Conservation (phyloP, 2,329 filamentous ascomycete species). For the Helotiales sp. region DNA sequence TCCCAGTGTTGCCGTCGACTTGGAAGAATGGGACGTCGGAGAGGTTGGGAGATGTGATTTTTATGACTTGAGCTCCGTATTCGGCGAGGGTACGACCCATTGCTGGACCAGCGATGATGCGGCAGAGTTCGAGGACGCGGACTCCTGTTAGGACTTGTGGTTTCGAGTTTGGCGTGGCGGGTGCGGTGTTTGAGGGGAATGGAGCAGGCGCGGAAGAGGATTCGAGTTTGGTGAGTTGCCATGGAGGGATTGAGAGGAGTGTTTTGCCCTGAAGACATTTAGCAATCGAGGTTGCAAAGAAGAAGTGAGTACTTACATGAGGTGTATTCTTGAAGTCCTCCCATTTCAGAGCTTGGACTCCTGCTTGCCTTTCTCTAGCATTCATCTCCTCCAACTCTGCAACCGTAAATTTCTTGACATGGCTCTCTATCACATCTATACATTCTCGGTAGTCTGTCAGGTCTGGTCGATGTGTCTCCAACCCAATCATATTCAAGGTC, state of each 20-base stretch:
- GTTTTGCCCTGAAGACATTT: conserved; percentile 37
- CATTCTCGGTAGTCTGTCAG: conserved; percentile 60
- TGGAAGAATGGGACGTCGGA: conserved; percentile 73
- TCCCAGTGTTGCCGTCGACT: conserved; percentile 71
- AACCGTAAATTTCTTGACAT: conserved; percentile 54
- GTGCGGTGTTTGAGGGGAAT: conserved; percentile 32
- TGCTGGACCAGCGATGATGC: conserved; percentile 74
- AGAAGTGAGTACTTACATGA: conserved; percentile 43
- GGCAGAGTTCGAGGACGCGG: conserved; percentile 73
- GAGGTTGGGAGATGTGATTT: conserved; percentile 67
- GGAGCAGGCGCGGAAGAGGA: conserved; percentile 42
- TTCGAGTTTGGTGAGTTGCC: conserved; percentile 51
- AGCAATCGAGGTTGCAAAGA: background rate
- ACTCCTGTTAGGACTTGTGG: conserved; percentile 52
- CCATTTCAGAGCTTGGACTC: conserved; percentile 58
- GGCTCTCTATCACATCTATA: conserved; percentile 58
- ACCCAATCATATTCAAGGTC: conserved; percentile 68
- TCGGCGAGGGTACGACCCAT: conserved; percentile 72
- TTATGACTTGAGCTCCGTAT: conserved; percentile 73
- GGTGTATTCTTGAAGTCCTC: conserved; percentile 58
- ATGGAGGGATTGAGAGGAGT: conserved; percentile 43
- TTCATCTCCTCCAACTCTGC: conserved; percentile 61
- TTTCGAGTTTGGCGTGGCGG: conserved; percentile 10
- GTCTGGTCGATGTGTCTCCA: conserved; percentile 61
- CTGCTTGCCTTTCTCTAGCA: conserved; percentile 55